Evolutionary conservation across 2,329 filamentous ascomycete species (phyloP), one percentile per base, ranked within the genome.

Genomic region (Verticillium nubilum): DNA sequence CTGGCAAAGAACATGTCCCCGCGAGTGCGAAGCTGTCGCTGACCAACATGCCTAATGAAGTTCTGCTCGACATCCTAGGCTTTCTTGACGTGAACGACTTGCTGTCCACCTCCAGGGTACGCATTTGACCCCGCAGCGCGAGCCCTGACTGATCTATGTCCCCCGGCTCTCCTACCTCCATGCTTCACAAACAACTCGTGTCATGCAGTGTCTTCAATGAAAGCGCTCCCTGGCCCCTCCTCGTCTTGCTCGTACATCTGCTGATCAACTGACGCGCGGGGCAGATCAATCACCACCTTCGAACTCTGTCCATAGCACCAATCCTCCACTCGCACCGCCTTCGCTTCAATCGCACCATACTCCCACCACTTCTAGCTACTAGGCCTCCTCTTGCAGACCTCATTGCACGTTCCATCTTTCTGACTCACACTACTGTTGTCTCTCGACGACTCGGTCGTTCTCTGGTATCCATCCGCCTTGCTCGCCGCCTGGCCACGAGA

Each of bases 381-480:
- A 81, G 86, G 7, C 85, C 87, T 2, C 80, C 84, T 4, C 76
- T 87, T 2, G 72, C 83, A 37, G 84, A 88, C 59, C 84, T 90
- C 15, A 85, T 87, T 57, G 73, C 78, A 25, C 81, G 86, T 47
- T 81, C 78, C 69, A 90, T 91, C 68, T 88, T 90, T 72, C 73
- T 90, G 50, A 88, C 86, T 47, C 78, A 81, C 58, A 90, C 86
- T 15, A 84, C 87, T 33, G 79, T 87, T 53, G 81, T 87, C 26
- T 88, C 87, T 3, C 82, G 86, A 23, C 77, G 79, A 25, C 80
- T 91, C 2, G 84, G 83, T 53, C 82, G 86, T 59, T 87, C 81
- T 15, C 78, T 91, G 2, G 83, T 86, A 5, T 82, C 83, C 57
- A 90, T 90, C 67, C 83, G 84, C 29, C 78, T 91, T 4, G 83